Percentiles rank a stretch among this genome's conserved stretches.
phyloP scores from a whole-genome alignment of 164 flowering plant species.

The Chloranthus sessilifolius region DNA sequence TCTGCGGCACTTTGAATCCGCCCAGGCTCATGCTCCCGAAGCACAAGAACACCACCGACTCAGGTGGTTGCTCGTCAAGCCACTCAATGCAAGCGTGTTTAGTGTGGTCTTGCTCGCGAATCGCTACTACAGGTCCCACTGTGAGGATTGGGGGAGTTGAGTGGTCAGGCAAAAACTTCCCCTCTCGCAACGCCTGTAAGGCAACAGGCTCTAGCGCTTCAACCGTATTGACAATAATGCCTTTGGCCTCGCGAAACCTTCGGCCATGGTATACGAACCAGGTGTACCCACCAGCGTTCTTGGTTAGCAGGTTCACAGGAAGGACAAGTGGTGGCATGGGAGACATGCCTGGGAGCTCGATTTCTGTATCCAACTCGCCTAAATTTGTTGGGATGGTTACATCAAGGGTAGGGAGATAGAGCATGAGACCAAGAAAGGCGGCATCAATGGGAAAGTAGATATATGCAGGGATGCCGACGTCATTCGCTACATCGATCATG shows the following conservation, averaged over 20 bases:
- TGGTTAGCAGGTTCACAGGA: constrained; percentile 1
- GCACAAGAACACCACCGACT: constrained; percentile 11
- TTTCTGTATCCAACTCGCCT: background rate
- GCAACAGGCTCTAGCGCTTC: constrained; percentile 1
- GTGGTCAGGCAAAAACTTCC: constrained; percentile 4
- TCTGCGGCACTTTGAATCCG: constrained; percentile 9
- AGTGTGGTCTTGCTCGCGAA: background rate
- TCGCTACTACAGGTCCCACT: background rate
- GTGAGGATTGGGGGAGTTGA: constrained; percentile 1
- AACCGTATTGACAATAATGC: constrained; percentile 13
- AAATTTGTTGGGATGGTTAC: background rate
- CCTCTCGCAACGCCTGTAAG: background rate
- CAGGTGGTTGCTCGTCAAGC: constrained; percentile 7
- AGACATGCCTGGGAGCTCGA: constrained; percentile 9
- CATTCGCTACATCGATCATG: constrained; percentile 3
- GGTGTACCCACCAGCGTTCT: background rate
- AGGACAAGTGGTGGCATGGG: constrained; percentile 8
- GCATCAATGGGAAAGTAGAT: constrained; percentile 8
- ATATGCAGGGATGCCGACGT: constrained; percentile 12
- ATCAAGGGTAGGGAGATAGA: constrained; percentile 10
- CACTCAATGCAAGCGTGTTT: constrained; percentile 7
- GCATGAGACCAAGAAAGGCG: constrained; percentile 5
- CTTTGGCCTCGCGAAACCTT: background rate
- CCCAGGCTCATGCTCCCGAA: constrained; percentile 13
- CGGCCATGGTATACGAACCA: constrained; percentile 6